Base-by-base conservation (phyloP, 805 yeast species). In the Wickerhamomyces alni region DNA sequence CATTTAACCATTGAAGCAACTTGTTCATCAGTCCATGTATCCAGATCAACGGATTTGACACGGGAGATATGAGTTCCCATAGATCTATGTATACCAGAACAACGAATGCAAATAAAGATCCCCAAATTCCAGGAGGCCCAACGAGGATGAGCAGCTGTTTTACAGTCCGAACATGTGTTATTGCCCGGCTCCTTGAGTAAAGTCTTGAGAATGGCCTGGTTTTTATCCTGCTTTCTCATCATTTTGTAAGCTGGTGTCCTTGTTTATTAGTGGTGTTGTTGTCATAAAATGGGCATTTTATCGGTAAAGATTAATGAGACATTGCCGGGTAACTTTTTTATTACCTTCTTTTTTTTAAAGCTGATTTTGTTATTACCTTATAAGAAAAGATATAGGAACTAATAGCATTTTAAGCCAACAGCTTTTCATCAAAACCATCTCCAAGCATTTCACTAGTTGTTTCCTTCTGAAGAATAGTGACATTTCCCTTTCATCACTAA, bases 51-150 rank as follows among this genome's bases (percentile, higher is more conserved):
- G 6, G 95, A 83, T 57, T 93, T 87, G 37, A 93, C 98, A 55
- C 87, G 74, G 22, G 95, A 82, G 35, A 91, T 87, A 63, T 91
- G 99, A 0, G 97, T 89, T 1, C 99, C 98, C 82, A 91, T 79
- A 37, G 91, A 77, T 57, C 98, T 72, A 59, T 91, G 99, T 46
- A 91, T 84, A 2, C 99, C 99, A 2, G 97, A 89, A 62, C 99
- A 91, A 52, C 93, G 73, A 47, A 91, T 91, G 62, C 99, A 91
- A 31, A 91, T 75, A 55, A 93, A 89, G 41, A 93, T 78, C 18
- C 99, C 99, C 39, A 91, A 62, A 51, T 83, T 88, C 96, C 97
- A 91, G 16, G 94, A 82, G 10, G 98, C 96, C 99, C 99, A 91
- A 39, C 98, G 74, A 17, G 99, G 99, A 61, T 91, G 95, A 27